Evolutionary conservation across 2,329 filamentous ascomycete genomes (phyloP).

Genomic region (Arthroderma sp.): DNA sequence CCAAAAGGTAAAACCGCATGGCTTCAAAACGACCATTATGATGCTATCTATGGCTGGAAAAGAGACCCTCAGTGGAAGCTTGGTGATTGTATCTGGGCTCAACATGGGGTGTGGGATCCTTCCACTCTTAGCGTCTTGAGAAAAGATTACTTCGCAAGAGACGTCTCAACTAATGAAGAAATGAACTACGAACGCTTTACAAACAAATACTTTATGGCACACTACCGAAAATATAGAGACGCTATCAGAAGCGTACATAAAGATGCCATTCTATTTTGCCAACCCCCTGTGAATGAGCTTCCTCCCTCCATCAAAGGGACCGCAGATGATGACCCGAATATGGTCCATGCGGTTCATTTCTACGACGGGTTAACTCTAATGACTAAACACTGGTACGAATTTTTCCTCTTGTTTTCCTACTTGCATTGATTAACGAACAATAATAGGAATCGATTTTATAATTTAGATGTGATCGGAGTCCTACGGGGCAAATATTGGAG

Average conservation of each 20-base stretch:
- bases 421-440: conserved; percentile 2
- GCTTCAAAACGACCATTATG: conserved; percentile 71
- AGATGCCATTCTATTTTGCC: conserved; percentile 75
- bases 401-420: conserved; percentile 5
- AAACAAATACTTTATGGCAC: conserved; percentile 80
- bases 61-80: conserved; percentile 79
- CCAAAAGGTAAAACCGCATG: conserved; percentile 76
- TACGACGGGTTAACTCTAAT: conserved; percentile 95
- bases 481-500: conserved; percentile 77
- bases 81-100: conserved; percentile 92
- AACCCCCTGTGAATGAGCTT: conserved; percentile 82
- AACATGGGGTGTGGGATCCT: conserved; percentile 91
- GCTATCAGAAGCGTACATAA: conserved; percentile 64
- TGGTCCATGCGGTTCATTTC: conserved; percentile 90
- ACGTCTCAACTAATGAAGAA: conserved; percentile 57
- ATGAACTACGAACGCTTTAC: conserved; percentile 79
- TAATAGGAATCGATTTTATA: conserved; percentile 72
- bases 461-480: conserved; percentile 88
- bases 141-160: conserved; percentile 78
- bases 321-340: conserved; percentile 70
- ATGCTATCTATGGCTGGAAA: conserved; percentile 79
- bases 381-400: conserved; percentile 75
- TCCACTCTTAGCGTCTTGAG: conserved; percentile 59
- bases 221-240: conserved; percentile 64
- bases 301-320: conserved; percentile 81